Base-by-base conservation (phyloP, 1,139 yeast genomes). In the Candida sojae region DNA sequence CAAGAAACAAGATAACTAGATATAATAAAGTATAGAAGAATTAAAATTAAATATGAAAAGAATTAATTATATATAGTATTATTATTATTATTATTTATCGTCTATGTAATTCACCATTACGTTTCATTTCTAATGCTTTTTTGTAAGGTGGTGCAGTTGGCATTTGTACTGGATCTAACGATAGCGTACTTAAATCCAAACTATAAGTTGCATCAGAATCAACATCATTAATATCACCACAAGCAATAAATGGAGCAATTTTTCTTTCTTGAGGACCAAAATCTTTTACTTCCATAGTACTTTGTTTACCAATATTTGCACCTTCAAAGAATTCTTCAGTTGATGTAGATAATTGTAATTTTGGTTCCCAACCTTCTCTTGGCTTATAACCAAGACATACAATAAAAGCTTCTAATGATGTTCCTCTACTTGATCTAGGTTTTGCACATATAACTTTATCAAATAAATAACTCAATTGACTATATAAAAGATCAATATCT, bases 131-230 rank as follows among this genome's bases (percentile, higher is more conserved):
- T 49, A 93, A 69, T 0, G 98, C 98, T 49, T 83, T 82, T 66
- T 92, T 92, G 66, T 93, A 93, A 1, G 98, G 97, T 1, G 99
- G 98, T 29, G 96, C 95, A 0, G 97, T 92, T 5, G 99, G 99
- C 66, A 83, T 75, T 62, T 93, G 98, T 11, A 93, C 96, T 0
- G 98, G 98, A 53, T 89, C 95, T 53, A 93, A 68, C 44, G 86
- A 81, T 10, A 73, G 57, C n/a, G 59, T 56, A 40, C 66, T 72
- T 13, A 64, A 59, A 29, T 84, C 87, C 42, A 86, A 70, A 3
- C 88, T 80, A 63, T 93, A 93, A 0, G 98, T 92, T 1, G 99
- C 99, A 69, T 93, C 99, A 0, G 97, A 88, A 64, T 93, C 99
- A 46, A 85, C 86, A 55, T 86, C 88, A 44, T 84, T 78, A 49